Conservation (phyloP, 805 yeast species). For the Yarrowia divulgata region DNA sequence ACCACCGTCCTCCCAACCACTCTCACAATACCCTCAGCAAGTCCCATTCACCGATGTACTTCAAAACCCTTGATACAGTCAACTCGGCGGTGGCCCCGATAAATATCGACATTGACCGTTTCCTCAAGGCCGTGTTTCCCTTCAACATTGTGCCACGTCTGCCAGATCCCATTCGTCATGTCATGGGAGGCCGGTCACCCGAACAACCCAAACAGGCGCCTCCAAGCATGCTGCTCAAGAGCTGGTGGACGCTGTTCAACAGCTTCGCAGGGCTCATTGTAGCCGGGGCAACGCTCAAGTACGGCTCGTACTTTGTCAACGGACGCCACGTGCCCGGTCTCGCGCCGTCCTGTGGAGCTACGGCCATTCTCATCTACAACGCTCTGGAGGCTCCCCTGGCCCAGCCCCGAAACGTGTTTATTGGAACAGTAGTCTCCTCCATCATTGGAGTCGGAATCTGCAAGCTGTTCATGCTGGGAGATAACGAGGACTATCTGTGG, state of each 20-base stretch:
- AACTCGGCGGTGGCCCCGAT: constrained; percentile 11
- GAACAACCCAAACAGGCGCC: constrained; percentile 5
- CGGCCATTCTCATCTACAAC: constrained; percentile 66
- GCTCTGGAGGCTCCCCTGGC: constrained; percentile 64
- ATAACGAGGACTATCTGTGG: constrained; percentile 60
- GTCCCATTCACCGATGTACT: not conserved
- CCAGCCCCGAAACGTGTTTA: constrained; percentile 66
- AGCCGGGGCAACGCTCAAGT: constrained; percentile 44
- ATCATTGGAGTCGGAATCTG: constrained; percentile 62
- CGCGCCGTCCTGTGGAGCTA: constrained; percentile 59
- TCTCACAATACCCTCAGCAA: not conserved
- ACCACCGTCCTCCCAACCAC: no score
- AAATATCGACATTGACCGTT: constrained; percentile 10
- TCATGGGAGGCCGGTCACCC: constrained; percentile 14
- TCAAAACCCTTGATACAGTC: not conserved
- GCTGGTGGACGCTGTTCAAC: constrained; percentile 37
- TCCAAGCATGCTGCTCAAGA: constrained; percentile 16
- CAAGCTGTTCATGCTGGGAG: constrained; percentile 60
- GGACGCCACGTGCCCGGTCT: constrained; percentile 44
- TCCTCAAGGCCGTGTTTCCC: constrained; percentile 20
- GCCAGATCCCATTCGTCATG: constrained; percentile 27
- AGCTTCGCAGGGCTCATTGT: constrained; percentile 48
- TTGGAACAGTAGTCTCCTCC: constrained; percentile 64
- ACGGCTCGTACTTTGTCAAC: constrained; percentile 45
- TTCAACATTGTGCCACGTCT: constrained; percentile 4